These are phyloP conservation scores for Macrolepiota fuliginosa DNA, from an alignment of 768 basidiomycete species.

Conservation along the genomic window DNA sequence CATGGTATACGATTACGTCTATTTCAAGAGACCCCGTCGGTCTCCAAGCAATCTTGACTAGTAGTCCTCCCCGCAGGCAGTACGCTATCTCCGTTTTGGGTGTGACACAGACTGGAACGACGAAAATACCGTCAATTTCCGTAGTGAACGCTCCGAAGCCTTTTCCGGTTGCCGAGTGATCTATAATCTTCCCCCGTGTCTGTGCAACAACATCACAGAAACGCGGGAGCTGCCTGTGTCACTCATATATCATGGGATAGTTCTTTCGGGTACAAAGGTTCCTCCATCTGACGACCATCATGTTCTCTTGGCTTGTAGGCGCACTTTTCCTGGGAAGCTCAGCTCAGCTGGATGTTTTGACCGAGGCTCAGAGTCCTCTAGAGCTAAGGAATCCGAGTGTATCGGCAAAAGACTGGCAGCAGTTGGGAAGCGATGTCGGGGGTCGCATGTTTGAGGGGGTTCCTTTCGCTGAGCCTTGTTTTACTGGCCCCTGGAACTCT, in stretches of 20 bases:
- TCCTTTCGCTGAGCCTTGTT: constrained; percentile 23
- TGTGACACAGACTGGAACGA: background rate
- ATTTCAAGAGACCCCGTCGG: too few species aligned
- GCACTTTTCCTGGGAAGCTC: background rate
- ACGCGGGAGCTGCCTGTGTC: background rate
- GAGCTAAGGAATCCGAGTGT: background rate
- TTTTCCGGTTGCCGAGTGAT: background rate
- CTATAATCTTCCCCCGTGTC: background rate
- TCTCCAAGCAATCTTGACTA: too few species aligned
- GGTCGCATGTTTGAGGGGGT: constrained; percentile 14
- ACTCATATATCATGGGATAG: background rate
- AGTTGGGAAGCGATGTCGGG: constrained; percentile 13
- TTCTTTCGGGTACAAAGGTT: too few species aligned
- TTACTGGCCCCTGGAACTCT: constrained; percentile 14
- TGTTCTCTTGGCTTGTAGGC: background rate
- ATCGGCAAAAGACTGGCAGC: constrained; percentile 14
- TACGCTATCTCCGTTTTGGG: background rate
- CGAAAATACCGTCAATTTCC: background rate
- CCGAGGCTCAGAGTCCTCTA: background rate
- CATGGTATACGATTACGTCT: too few species aligned
- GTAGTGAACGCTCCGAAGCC: background rate
- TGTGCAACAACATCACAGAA: background rate
- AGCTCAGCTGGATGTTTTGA: background rate
- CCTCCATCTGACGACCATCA: background rate
- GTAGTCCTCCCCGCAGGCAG: too few species aligned